Conservation (phyloP, 1,139 yeast genomes). For the Pneumocystis canis region DNA sequence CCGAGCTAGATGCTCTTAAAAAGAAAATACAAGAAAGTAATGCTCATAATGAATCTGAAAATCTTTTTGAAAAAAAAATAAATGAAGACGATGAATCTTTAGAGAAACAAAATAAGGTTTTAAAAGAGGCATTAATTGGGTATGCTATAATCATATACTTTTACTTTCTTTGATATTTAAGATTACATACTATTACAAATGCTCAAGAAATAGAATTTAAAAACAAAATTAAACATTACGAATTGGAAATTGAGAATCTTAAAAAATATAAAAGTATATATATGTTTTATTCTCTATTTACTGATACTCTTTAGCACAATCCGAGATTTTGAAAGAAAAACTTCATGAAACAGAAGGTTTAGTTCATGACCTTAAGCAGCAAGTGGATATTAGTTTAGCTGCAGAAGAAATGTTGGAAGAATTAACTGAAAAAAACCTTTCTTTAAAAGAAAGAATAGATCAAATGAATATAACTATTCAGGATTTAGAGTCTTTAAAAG, state of each 20-base stretch:
- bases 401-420: constrained; percentile 37
- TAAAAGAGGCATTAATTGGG: constrained; percentile 28
- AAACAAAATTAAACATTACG: constrained; percentile 27
- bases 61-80: constrained; percentile 15
- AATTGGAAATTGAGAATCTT: constrained; percentile 14
- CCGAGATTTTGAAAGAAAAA: constrained; percentile 21
- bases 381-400: constrained; percentile 26
- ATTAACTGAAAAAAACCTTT: constrained; percentile 41
- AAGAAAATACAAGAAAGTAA: constrained; percentile 29
- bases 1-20: constrained; percentile 24
- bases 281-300: constrained; percentile 13
- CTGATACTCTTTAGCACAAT: constrained; percentile 16
- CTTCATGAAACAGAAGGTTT: constrained; percentile 30
- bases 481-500: constrained; percentile 48
- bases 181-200: constrained; percentile 26
- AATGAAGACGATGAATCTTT: constrained; percentile 10
- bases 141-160: neutral
- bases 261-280: constrained; percentile 11
- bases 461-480: constrained; percentile 28
- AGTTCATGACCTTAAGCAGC: constrained; percentile 33
- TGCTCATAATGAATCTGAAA: constrained; percentile 27
- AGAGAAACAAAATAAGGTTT: constrained; percentile 26
- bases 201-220: constrained; percentile 29
- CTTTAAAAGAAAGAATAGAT: constrained; percentile 29
- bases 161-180: neutral